Conservation (phyloP, 768 basidiomycete species). For the Cyclocybe aegerita region DNA sequence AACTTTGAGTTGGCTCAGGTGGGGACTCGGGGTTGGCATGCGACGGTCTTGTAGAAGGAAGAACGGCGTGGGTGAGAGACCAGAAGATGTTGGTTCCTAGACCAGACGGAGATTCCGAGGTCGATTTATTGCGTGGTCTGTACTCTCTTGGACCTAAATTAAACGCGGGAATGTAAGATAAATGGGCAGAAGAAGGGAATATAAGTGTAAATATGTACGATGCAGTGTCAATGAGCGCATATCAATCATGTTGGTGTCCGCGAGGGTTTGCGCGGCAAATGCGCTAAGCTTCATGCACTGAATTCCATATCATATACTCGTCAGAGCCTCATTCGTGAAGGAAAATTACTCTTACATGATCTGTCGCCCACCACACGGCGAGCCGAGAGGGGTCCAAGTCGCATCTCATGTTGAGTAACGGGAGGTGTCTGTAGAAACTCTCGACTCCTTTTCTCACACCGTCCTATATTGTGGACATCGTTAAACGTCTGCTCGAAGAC, state of each 20-base stretch:
- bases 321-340: not conserved
- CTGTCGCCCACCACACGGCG: constrained; percentile 60
- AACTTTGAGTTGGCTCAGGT: not conserved
- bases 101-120: constrained; percentile 37
- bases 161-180: not conserved
- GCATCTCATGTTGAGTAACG: constrained; percentile 62
- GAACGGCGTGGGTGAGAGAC: constrained; percentile 48
- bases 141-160: constrained; percentile 25
- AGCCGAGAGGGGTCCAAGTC: constrained; percentile 50
- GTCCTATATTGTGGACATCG: constrained; percentile 29
- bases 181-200: not conserved
- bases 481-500: not conserved
- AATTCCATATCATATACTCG: not conserved
- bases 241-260: constrained; percentile 42
- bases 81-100: constrained; percentile 48
- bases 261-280: constrained; percentile 51
- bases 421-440: constrained; percentile 59
- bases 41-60: constrained; percentile 39
- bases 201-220: constrained; percentile 30
- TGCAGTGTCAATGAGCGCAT: constrained; percentile 46
- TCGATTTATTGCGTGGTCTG: constrained; percentile 20
- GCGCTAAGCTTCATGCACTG: constrained; percentile 52
- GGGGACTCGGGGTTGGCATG: not conserved
- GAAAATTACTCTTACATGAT: constrained; percentile 32
- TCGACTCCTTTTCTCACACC: constrained; percentile 48